Base-by-base conservation (phyloP, 1,284 basidiomycete genomes). In the Cystobasidium slooffiae region DNA sequence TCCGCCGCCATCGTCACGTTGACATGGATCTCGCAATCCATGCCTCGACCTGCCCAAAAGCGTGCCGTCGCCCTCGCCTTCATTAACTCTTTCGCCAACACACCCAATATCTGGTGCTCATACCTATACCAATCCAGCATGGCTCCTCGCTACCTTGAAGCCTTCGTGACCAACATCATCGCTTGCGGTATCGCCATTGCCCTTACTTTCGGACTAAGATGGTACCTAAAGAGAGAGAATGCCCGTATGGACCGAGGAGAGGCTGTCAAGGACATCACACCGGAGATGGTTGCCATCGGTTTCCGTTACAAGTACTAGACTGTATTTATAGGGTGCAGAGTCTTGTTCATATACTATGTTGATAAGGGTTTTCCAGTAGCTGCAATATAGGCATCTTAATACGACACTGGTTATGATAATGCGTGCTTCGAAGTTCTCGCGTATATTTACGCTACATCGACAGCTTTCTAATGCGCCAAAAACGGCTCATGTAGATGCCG, bases 71-170 rank as follows among this genome's bases (percentile, higher is more conserved):
- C 80, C n/a, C 79, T 83, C 68, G 82, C 83, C 3, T 75, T 82
- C 58, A 80, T 84, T 78, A 84, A 84, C 78, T 77, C 81, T 12
- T 68, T 82, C 24, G 80, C 78, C 41, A 82, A 83, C 75, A 82
- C 82, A 18, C 81, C 82, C 4, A 83, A 83, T 75, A 81, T 84
- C 73, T 83, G 81, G 81, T 81, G 81, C 0, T 79, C 80, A 5
- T 84, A 83, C 78, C 79, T 68, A 7, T 68, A 68, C 55, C 66
- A 68, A 49, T 44, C 53, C 31, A 39, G 37, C 5, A 68, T 68
- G 82, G 44, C 82, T 82, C 80, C 66, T 31, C 47, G 64, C 14
- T 66, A 81, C 78, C 70, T 82, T 52, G 77, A 79, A 20, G 83
- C 82, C 12, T 83, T 83, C 75, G 69, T 75, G 16, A 80, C 82